Percentiles rank a stretch among this genome's conserved stretches.
phyloP scores from a whole-genome alignment of 495 filamentous ascomycete genomes.

The Letharia columbiana region DNA sequence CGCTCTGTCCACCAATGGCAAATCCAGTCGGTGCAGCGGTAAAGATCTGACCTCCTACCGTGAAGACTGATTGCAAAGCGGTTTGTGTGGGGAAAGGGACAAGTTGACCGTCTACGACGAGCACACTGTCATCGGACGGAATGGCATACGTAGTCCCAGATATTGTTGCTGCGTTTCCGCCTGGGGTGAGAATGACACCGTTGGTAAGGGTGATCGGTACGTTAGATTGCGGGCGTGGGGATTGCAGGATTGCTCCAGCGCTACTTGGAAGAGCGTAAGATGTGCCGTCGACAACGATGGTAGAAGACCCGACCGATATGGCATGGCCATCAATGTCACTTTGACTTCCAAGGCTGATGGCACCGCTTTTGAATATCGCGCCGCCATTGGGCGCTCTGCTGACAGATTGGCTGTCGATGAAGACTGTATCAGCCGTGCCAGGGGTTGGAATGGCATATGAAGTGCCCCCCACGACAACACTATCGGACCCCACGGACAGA shows the following conservation, averaged over 20 bases:
- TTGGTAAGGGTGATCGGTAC: constrained; percentile 7
- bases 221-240: neutral
- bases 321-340: neutral
- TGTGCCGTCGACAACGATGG: neutral
- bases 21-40: constrained; percentile 8
- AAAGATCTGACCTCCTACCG: constrained; percentile 12
- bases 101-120: constrained; percentile 2
- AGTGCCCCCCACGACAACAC: neutral
- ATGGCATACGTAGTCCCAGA: constrained; percentile 2
- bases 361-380: neutral
- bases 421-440: neutral
- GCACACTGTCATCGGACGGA: neutral
- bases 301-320: constrained; percentile 1
- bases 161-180: neutral
- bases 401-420: neutral
- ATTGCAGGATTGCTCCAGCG: constrained; percentile 1
- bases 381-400: neutral
- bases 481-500: neutral
- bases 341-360: constrained; percentile 3
- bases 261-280: constrained; percentile 6
- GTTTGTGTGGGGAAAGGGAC: neutral
- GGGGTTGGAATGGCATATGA: neutral
- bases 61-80: constrained; percentile 7
- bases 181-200: constrained; percentile 2
- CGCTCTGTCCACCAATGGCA: neutral